These are phyloP conservation scores for Tremellales sp. DNA, from an alignment of 1,284 basidiomycete genomes.

Conservation along the genomic window DNA sequence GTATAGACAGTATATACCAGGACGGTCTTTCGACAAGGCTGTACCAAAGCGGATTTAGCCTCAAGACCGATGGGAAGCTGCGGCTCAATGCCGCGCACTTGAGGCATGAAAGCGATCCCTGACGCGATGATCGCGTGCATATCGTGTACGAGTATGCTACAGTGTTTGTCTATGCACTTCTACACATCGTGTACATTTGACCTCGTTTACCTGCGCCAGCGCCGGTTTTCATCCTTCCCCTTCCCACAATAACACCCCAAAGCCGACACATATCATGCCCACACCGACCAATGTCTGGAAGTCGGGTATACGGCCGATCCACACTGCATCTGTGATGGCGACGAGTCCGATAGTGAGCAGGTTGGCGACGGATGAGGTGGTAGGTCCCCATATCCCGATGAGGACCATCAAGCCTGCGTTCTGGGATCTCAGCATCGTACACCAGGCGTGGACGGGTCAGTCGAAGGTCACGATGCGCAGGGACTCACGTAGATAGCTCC, in stretches of 20 bases:
- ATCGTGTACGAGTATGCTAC: neutral
- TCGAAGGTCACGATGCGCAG: neutral
- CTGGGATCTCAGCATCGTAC: constrained; percentile 12
- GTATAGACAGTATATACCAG: no score
- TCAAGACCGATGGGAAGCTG: no score
- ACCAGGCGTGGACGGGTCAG: constrained; percentile 1
- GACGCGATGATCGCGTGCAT: neutral
- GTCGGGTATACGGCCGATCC: constrained; percentile 36
- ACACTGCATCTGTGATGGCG: constrained; percentile 43
- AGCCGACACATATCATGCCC: constrained; percentile 44
- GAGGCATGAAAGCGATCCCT: no score
- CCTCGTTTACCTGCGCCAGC: no score
- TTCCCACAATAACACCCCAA: constrained; percentile 44
- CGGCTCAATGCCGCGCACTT: no score
- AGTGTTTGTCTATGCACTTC: neutral
- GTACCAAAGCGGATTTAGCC: no score
- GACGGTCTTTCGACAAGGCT: no score
- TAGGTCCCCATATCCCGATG: constrained; percentile 48
- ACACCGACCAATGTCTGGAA: constrained; percentile 42
- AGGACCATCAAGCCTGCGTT: constrained; percentile 49
- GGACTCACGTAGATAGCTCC: constrained; percentile 44
- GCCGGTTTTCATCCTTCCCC: constrained; percentile 33
- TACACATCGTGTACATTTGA: neutral
- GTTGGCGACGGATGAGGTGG: constrained; percentile 46
- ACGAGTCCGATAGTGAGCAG: constrained; percentile 48